Conservation (phyloP, 1,284 basidiomycete species). For the Tetrapyrgos nigripes region DNA sequence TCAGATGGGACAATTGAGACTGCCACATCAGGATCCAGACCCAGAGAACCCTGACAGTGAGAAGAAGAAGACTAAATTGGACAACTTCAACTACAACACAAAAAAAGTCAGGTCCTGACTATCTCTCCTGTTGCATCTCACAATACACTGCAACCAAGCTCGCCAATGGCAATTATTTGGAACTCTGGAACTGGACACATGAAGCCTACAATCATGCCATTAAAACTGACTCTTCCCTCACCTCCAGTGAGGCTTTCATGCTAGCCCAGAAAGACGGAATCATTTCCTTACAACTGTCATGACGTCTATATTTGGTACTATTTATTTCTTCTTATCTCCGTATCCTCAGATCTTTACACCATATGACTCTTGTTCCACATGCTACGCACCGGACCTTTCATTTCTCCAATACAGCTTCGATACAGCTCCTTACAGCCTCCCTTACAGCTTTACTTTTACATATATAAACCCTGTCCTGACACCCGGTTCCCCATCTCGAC, state of each 20-base stretch:
- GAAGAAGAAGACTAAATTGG: not conserved
- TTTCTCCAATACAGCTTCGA: too few relatives aligned
- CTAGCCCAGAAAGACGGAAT: not conserved
- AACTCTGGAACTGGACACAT: constrained; percentile 34
- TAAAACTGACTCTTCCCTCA: not conserved
- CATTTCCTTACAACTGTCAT: too few relatives aligned
- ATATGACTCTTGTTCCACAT: too few relatives aligned
- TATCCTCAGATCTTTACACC: too few relatives aligned
- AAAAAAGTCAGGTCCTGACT: constrained; percentile 1
- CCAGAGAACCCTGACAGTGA: not conserved
- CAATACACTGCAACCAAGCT: constrained; percentile 30
- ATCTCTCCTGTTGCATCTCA: constrained; percentile 7
- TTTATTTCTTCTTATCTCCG: too few relatives aligned
- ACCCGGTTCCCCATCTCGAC: too few relatives aligned
- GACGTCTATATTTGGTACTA: too few relatives aligned
- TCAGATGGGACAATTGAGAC: not conserved
- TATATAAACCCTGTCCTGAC: too few relatives aligned
- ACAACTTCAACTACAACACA: not conserved
- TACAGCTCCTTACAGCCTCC: too few relatives aligned
- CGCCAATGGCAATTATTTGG: constrained; percentile 25
- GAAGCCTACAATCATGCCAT: constrained; percentile 30
- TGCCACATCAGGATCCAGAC: not conserved
- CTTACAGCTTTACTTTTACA: too few relatives aligned
- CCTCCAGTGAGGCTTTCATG: not conserved
- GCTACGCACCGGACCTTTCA: too few relatives aligned